A percentile compares a stretch with the other conserved stretches of the same genome.
phyloP scores from a whole-genome alignment of 257 asterid species.

The Nicotiana sylvestris region DNA sequence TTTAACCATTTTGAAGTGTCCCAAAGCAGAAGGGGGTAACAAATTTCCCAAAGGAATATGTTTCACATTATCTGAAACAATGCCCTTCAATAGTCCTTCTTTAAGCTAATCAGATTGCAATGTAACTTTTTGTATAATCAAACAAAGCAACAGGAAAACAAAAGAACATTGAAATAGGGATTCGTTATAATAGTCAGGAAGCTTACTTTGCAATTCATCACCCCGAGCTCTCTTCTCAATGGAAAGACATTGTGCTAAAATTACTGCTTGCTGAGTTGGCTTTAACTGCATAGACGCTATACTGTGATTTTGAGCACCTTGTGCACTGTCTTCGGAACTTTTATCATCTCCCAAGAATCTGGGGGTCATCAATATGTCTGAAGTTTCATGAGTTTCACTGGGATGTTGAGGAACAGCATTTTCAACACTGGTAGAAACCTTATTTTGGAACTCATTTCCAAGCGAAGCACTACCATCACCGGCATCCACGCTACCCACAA shows the following conservation, averaged over 20 bases:
- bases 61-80: neutral
- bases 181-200: neutral
- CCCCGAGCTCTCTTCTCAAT: conserved; percentile 62
- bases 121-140: neutral
- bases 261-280: conserved; percentile 71
- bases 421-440: conserved; percentile 21
- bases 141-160: neutral
- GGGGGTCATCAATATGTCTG: conserved; percentile 81
- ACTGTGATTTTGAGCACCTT: conserved; percentile 29
- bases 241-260: conserved; percentile 68
- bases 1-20: neutral
- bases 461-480: conserved; percentile 24
- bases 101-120: neutral
- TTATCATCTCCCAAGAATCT: conserved; percentile 46
- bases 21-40: neutral
- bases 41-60: conserved; percentile 6
- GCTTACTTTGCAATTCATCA: conserved; percentile 80
- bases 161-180: conserved; percentile 3
- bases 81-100: neutral
- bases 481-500: conserved; percentile 41
- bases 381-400: conserved; percentile 58
- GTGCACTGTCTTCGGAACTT: conserved; percentile 30
- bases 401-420: conserved; percentile 32
- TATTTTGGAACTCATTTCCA: conserved; percentile 23
- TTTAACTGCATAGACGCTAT: conserved; percentile 45